Evolutionary conservation across 768 basidiomycete species (phyloP).

Genomic region (Boletus rubroflammeus): DNA sequence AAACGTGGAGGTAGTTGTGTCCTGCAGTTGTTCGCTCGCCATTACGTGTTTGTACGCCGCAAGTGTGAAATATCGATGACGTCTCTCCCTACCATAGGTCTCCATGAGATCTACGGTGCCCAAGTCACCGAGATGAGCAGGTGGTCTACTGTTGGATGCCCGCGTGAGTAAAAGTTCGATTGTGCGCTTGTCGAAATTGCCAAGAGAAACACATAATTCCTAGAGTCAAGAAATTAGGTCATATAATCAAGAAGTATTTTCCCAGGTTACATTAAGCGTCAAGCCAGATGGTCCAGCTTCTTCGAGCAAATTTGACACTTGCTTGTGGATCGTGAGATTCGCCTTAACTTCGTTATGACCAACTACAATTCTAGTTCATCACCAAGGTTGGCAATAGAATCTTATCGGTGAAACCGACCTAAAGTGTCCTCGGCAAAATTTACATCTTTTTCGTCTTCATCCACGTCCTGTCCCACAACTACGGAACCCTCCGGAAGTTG

Average conservation of each 20-base stretch:
- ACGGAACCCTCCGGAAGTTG: conserved; percentile 34
- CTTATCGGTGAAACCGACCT: conserved; percentile 25
- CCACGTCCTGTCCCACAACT: conserved; percentile 33
- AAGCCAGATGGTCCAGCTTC: conserved; percentile 64
- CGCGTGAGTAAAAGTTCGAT: conserved; percentile 77
- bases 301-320: conserved; percentile 71
- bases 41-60: conserved; percentile 64
- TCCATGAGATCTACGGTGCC: conserved; percentile 73
- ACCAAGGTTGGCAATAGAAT: background rate
- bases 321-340: conserved; percentile 71
- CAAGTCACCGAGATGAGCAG: conserved; percentile 69
- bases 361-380: conserved; percentile 18
- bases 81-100: conserved; percentile 79
- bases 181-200: conserved; percentile 75
- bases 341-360: conserved; percentile 45
- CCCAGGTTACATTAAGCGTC: conserved; percentile 59
- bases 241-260: background rate
- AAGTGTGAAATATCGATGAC: conserved; percentile 79
- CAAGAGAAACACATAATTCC: conserved; percentile 62
- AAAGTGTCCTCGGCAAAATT: conserved; percentile 29
- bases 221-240: conserved; percentile 27
- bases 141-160: conserved; percentile 60
- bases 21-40: conserved; percentile 60
- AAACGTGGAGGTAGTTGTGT: conserved; percentile 39
- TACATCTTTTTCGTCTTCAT: conserved; percentile 40